Evolutionary conservation across 1,284 basidiomycete genomes (phyloP).

Genomic region (Cryptococcus sp.): DNA sequence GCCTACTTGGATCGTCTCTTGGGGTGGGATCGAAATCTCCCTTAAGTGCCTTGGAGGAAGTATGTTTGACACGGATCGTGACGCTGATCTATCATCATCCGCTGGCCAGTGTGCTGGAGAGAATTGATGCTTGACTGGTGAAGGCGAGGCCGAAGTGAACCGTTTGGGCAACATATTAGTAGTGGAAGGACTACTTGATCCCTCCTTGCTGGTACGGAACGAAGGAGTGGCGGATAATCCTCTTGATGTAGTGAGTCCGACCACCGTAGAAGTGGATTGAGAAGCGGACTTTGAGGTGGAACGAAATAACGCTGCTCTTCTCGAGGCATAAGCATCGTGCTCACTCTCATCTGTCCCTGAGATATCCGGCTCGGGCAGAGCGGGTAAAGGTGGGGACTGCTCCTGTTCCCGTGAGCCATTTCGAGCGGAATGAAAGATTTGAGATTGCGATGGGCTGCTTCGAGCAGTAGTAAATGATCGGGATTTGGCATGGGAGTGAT

Average conservation of each 20-base stretch:
- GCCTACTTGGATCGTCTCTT: slow-evolving; percentile 15
- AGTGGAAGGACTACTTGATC: too few species aligned
- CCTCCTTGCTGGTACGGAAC: too few species aligned
- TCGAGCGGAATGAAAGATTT: too few species aligned
- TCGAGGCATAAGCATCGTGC: slow-evolving; percentile 22
- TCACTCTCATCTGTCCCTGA: slow-evolving; percentile 18
- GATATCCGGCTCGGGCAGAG: slow-evolving; percentile 31
- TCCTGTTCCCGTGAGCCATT: slow-evolving; percentile 2
- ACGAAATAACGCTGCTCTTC: slow-evolving; percentile 33
- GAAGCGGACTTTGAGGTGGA: slow-evolving; percentile 17
- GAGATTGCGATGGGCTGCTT: background rate
- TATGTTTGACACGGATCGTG: too few species aligned
- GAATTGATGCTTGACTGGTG: too few species aligned
- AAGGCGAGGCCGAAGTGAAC: too few species aligned
- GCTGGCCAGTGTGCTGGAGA: too few species aligned
- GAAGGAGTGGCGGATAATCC: background rate
- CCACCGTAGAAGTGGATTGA: background rate
- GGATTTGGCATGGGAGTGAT: too few species aligned
- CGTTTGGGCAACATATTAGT: too few species aligned
- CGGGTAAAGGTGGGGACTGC: slow-evolving; percentile 24
- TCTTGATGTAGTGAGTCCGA: background rate
- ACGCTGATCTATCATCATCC: too few species aligned
- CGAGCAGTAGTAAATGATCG: too few species aligned
- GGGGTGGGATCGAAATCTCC: background rate
- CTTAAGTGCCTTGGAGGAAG: background rate